Evolutionary conservation across 2,329 filamentous ascomycete species (phyloP).

Genomic region (Anthostomella pinea): DNA sequence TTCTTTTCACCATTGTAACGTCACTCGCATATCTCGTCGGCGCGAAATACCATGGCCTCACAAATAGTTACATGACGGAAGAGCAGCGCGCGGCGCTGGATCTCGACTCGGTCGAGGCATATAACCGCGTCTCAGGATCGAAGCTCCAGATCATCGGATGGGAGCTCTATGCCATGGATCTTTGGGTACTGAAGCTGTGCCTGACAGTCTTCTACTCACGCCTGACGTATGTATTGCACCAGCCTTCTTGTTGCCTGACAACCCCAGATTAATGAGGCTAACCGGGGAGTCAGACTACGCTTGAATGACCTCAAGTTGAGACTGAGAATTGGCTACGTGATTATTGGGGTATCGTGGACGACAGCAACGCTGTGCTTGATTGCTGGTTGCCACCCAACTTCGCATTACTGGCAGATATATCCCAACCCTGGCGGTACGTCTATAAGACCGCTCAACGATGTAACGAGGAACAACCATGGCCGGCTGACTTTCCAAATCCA

Average conservation of each 20-base stretch:
- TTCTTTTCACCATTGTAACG: conserved; percentile 11
- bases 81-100: conserved; percentile 15
- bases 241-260: too few species aligned
- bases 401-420: conserved; percentile 48
- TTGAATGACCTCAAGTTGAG: too few species aligned
- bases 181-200: conserved; percentile 32
- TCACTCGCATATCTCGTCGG: conserved; percentile 12
- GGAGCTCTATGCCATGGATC: conserved; percentile 29
- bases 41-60: conserved; percentile 10
- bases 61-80: conserved; percentile 21
- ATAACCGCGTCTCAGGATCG: conserved; percentile 26
- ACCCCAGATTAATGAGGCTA: too few species aligned
- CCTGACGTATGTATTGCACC: conserved; percentile 32
- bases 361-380: conserved; percentile 44
- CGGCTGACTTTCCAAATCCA: conserved; percentile 12
- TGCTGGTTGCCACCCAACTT: conserved; percentile 43
- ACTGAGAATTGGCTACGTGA: too few species aligned
- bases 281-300: too few species aligned
- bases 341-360: too few species aligned
- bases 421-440: conserved; percentile 44
- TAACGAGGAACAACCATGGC: conserved; percentile 5
- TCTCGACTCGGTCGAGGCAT: conserved; percentile 12
- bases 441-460: too few species aligned
- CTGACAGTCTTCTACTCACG: conserved; percentile 28
- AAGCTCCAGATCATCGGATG: conserved; percentile 31